Base-by-base conservation (phyloP, 1,284 basidiomycete genomes). In the Pseudozyma sp. region DNA sequence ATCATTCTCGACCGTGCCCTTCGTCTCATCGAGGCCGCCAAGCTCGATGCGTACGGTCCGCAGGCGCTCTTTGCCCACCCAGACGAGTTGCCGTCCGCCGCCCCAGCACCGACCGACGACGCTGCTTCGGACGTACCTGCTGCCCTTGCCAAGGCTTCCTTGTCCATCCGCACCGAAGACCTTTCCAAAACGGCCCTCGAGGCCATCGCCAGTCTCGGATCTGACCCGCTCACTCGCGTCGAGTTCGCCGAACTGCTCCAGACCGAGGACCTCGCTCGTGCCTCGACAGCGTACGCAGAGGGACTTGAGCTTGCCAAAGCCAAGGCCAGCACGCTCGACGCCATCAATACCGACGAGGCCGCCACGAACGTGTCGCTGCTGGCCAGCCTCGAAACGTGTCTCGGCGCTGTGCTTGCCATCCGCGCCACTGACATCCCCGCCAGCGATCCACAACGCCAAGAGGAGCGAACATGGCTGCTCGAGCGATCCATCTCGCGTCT, bases 1-100 rank as follows among this genome's bases (percentile, higher is more conserved):
- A 54, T 75, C 55, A 71, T 77, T 35, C 72, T 83, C n/a, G 80
- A 82, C n/a, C 73, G 80, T 24, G 69, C 71, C 3, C 56, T 83
- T 34, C 74, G 75, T 48, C 59, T 77, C 45, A 60, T 75, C 49
- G 77, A 81, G 40, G 79, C 81, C 17, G 76, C 75, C 30, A 59
- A 60, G 30, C 60, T 65, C 46, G 65, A 76, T 17, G 64, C 61
- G 11, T 70, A 56, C 33, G 74, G 74, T 30, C 53, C 60, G 0
- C 69, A 61, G 19, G 39, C 65, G 3, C 50, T 63, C 16, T 61
- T 63, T 44, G 59, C 56, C 33, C 54, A 59, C 30, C 54, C 65
- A 1, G 72, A 75, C 50, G 72, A 75, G 50, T 54, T 69, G 19
- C 72, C 63, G 4, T 56, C 59, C 4, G 51, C 52, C 6, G 42